Evolutionary conservation across 805 yeast genomes (phyloP).

Genomic region (Starmerella bombi): DNA sequence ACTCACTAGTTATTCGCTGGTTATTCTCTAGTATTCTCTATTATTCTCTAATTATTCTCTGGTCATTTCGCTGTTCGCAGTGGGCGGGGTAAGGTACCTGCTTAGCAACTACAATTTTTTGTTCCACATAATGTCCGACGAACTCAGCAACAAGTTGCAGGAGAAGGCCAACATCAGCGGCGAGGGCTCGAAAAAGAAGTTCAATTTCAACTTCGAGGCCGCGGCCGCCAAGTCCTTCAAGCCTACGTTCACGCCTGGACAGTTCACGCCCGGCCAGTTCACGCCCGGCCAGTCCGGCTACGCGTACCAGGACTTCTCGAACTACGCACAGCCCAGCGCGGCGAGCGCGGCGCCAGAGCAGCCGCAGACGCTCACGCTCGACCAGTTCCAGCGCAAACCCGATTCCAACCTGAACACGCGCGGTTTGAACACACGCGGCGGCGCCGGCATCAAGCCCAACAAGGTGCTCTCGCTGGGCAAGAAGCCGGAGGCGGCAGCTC

Average conservation of each 20-base stretch:
- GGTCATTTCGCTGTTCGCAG: no score
- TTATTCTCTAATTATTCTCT: no score
- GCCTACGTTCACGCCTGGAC: slow-evolving; percentile 15
- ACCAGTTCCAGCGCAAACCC: slow-evolving; percentile 21
- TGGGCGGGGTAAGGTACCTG: no score
- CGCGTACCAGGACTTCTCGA: slow-evolving; percentile 22
- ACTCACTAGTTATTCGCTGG: no score
- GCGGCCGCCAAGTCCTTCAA: slow-evolving; percentile 15
- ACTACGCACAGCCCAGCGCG: slow-evolving; percentile 14
- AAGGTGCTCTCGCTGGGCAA: slow-evolving; percentile 20
- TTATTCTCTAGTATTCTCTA: no score
- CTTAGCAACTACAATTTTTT: background rate
- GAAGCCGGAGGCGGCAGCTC: slow-evolving; percentile 5
- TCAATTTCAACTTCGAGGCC: slow-evolving; percentile 20
- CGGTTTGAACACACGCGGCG: slow-evolving; percentile 5
- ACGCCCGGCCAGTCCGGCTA: slow-evolving; percentile 10
- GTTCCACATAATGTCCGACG: slow-evolving; percentile 22
- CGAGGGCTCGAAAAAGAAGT: slow-evolving; percentile 20
- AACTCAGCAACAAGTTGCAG: slow-evolving; percentile 21
- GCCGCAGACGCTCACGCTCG: slow-evolving; percentile 18
- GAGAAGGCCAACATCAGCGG: slow-evolving; percentile 22
- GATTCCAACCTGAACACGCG: slow-evolving; percentile 20
- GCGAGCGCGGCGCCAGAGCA: slow-evolving; percentile 6
- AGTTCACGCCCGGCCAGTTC: slow-evolving; percentile 8
- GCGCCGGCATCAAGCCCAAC: background rate